Base-by-base conservation (phyloP, 768 basidiomycete species). In the Leccinum truebloodii region DNA sequence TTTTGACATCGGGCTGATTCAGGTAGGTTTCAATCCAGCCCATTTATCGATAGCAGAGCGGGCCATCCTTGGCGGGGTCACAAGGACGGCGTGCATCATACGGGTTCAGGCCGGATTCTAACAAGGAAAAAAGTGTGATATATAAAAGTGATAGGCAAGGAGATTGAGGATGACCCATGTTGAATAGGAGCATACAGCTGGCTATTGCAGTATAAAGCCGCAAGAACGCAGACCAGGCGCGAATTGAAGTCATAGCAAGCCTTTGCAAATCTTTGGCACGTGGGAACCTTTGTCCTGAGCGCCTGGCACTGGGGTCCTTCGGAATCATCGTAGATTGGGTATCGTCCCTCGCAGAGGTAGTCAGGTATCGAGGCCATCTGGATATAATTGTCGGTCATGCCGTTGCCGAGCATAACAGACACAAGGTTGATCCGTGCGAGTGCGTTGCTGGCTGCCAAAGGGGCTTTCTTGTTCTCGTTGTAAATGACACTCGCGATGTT, bases 11-110 rank as follows among this genome's bases (percentile, higher is more conserved):
- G 5, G 87, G 82, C 55, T 84, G 76, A 72, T 98, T 97, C 82
- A 98, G 80, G 83, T 88, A 98, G 1, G 79, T 83, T 66, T 97
- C 95, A 69, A 97, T 86, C 91, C 92, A 97, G 18, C 73, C 67
- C 83, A 97, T 87, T 76, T 96, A 81, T 59, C 72, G 79, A 72
- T 92, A 94, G 77, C 92, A 94, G 3, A 92, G 78, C 3, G 82
- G 77, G 3, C 88, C 89, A 61, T 95, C 89, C 67, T 82, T 83
- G 30, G 78, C 62, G 44, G 80, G 83, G 70, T 97, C 87, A 69
- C 95, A 97, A 63, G 78, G 80, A 58, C 73, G 77, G 62, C 94
- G 86, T 4, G 92, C 89, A 67, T 98, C 95, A 73, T 98, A 98
- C 9, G 92, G 87, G 76, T 98, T 98, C 52, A 88, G 72, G 3